phyloP scores from a whole-genome alignment of 2,329 filamentous ascomycete genomes.

The Colletotrichum cereale region DNA sequence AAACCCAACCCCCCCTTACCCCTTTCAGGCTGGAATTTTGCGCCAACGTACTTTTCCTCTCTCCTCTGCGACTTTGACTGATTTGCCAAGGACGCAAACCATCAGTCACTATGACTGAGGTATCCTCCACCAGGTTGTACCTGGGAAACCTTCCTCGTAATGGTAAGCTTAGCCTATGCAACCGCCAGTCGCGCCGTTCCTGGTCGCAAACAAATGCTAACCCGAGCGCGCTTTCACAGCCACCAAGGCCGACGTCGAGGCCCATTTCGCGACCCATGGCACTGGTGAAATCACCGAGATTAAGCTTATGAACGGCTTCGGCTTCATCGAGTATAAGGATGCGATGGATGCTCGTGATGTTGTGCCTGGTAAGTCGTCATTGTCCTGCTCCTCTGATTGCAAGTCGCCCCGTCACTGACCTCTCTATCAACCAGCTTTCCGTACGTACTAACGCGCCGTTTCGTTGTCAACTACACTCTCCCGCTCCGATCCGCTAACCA shows the following conservation, averaged over 20 bases:
- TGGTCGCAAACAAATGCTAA: slow-evolving; percentile 12
- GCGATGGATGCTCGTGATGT: slow-evolving; percentile 98
- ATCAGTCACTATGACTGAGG: slow-evolving; percentile 78
- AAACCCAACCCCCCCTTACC: no score
- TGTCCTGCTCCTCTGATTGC: slow-evolving; percentile 25
- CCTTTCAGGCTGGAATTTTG: slow-evolving; percentile 3
- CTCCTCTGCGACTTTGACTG: slow-evolving; percentile 7
- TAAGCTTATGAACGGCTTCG: slow-evolving; percentile 99
- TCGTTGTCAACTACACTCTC: not conserved
- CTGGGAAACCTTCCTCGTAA: slow-evolving; percentile 97
- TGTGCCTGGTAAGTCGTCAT: slow-evolving; percentile 84
- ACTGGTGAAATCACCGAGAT: slow-evolving; percentile 98
- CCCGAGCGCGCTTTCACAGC: slow-evolving; percentile 64
- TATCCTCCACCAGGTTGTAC: slow-evolving; percentile 95
- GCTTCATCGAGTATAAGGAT: slow-evolving; percentile 99
- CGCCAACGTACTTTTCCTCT: slow-evolving; percentile 14
- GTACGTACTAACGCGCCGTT: slow-evolving; percentile 59
- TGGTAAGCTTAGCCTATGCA: slow-evolving; percentile 71
- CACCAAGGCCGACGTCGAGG: slow-evolving; percentile 96
- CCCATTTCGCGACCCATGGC: slow-evolving; percentile 94
- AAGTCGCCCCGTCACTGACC: slow-evolving; percentile 9
- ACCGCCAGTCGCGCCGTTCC: not conserved
- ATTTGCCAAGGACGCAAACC: slow-evolving; percentile 24
- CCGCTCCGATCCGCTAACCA: slow-evolving; percentile 42
- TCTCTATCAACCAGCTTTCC: slow-evolving; percentile 63